phyloP scores from a whole-genome alignment of 129 eudicot genomes.

The Centella asiatica region DNA sequence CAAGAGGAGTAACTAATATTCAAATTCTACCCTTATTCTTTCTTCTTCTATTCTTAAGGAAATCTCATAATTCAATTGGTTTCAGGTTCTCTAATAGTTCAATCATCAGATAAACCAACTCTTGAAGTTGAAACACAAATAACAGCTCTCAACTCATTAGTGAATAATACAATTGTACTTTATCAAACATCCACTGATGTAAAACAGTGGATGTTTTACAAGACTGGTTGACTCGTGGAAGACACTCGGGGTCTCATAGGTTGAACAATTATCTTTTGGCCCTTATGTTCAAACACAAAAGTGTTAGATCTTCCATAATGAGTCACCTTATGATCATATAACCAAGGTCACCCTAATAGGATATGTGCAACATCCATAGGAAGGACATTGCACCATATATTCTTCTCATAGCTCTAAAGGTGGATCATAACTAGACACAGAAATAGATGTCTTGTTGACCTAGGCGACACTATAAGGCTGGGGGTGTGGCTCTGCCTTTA shows the following conservation, averaged over 20 bases:
- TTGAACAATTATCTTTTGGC: not conserved
- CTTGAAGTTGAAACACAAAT: no score
- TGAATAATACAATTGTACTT: no score
- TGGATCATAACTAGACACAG: not conserved
- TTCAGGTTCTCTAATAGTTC: no score
- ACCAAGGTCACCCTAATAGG: not conserved
- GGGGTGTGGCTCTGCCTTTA: not conserved
- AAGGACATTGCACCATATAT: not conserved
- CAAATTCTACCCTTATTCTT: no score
- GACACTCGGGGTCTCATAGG: not conserved
- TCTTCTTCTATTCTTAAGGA: no score
- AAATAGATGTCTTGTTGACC: not conserved
- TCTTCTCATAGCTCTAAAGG: not conserved
- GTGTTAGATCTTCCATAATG: not conserved
- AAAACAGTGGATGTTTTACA: no score
- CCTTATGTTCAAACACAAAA: not conserved
- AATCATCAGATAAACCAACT: no score
- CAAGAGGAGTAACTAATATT: no score
- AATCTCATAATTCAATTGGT: no score
- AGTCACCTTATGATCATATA: not conserved
- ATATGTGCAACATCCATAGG: not conserved
- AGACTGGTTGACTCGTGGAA: no score
- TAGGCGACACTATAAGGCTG: not conserved
- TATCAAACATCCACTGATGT: no score
- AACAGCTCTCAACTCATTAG: no score